Percentiles rank a stretch among this genome's conserved stretches.
Conservation (phyloP, 345 rosid genomes). For the Carallia pectinifolia region DNA sequence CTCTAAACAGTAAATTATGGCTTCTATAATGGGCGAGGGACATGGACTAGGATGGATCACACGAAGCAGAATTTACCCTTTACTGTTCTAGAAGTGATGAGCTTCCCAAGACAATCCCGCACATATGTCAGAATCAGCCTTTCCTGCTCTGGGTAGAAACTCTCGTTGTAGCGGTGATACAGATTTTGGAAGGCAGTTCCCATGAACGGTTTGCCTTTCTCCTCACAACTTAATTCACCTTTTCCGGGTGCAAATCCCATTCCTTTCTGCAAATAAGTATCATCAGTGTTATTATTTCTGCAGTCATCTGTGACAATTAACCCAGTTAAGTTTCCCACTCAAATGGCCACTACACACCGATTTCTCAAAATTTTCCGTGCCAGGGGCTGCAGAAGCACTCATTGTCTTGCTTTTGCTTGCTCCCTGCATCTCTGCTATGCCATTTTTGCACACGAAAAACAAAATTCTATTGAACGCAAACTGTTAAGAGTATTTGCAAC, state of each 20-base stretch:
- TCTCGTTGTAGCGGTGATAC: neutral
- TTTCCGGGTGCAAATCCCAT: conserved; percentile 40
- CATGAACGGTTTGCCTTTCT: conserved; percentile 27
- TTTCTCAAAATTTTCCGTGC: neutral
- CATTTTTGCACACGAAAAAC: conserved; percentile 2
- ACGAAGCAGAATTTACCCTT: conserved; percentile 26
- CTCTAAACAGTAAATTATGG: too few species aligned
- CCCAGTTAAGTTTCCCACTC: conserved; percentile 8
- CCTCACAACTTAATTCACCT: conserved; percentile 45
- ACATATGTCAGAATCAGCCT: conserved; percentile 40
- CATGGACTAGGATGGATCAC: too few species aligned
- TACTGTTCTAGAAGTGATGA: conserved; percentile 23
- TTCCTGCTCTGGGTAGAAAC: conserved; percentile 34
- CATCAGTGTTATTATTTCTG: conserved; percentile 4
- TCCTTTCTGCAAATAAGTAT: conserved; percentile 10
- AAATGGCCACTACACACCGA: conserved; percentile 7
- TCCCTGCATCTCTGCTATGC: conserved; percentile 9
- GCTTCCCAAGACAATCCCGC: conserved; percentile 34
- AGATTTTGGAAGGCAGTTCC: conserved; percentile 7
- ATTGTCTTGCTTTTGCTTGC: conserved; percentile 16
- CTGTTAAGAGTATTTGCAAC: too few species aligned
- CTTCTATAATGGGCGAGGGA: too few species aligned
- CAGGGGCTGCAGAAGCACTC: conserved; percentile 12
- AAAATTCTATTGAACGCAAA: too few species aligned
- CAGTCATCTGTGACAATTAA: conserved; percentile 21